Base-by-base conservation (phyloP, 345 rosid genomes). In the Stellera chamaejasme region DNA sequence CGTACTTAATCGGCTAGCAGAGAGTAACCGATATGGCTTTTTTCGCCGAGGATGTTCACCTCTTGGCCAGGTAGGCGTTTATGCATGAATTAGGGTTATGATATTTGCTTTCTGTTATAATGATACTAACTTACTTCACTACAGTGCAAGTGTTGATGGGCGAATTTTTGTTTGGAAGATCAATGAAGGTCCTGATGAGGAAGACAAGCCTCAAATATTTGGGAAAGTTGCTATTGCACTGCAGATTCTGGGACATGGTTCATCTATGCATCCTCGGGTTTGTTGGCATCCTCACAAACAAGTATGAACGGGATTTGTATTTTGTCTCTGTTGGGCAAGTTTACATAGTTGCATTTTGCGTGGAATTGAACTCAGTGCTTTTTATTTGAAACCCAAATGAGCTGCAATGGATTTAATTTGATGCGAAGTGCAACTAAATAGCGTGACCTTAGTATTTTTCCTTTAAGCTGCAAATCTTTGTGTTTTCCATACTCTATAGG, bases 201-300 rank as follows among this genome's bases (percentile, higher is more conserved):
- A 83, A 59, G 83, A 80, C 13, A 82, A 82, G 69, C 70, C 89
- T 64, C 85, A 82, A 77, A 82, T 80, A 51, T 55, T 68, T 10
- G 85, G 75, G 50, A 77, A 69, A 62, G 60, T 69, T 59, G 68
- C 77, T 41, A 57, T 78, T 59, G 78, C 89, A 19, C 50, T 83
- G 67, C 83, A 77, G 56, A 71, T 83, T 13, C 36, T 68, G 6
- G 69, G 70, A 60, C 81, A 72, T 32, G 78, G 66, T 47, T 80
- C 72, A 59, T 42, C 71, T 2, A 55, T 66, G 43, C 79, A 78
- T 58, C 86, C 89, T 14, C 77, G 81, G 52, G 73, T 83, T 13
- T 83, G 83, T 50, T 83, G 89, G 89, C 89, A 83, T 72, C 79
- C 81, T 54, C 76, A 80, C 75, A 83, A 83, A 66, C 89, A 83